Percentiles rank a stretch among this genome's conserved stretches.
Conservation (phyloP, 805 yeast genomes). For the Lachancea lanzarotensis region DNA sequence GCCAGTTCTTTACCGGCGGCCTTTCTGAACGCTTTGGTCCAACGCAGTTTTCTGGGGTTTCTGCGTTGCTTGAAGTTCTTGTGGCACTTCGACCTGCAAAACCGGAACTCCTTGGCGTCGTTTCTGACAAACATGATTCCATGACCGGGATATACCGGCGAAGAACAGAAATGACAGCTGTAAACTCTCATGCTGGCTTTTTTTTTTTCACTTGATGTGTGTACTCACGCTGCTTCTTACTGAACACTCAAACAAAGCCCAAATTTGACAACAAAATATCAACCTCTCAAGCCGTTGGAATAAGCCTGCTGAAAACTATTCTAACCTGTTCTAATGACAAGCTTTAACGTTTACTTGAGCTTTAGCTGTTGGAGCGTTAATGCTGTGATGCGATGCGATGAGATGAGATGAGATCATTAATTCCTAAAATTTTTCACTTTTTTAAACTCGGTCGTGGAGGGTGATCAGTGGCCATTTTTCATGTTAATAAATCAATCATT, state of each 20-base stretch:
- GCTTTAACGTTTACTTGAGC: not conserved
- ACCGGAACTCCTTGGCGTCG: constrained; percentile 95
- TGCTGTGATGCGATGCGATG: constrained; percentile 3
- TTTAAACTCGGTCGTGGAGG: not conserved
- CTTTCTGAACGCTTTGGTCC: constrained; percentile 99
- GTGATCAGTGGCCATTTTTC: not conserved
- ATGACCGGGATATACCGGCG: constrained; percentile 91
- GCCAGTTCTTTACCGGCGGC: constrained; percentile 99
- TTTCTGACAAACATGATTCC: constrained; percentile 98
- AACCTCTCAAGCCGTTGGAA: too few relatives aligned
- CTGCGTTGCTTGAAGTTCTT: constrained; percentile 96
- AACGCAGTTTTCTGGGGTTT: constrained; percentile 93
- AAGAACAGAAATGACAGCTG: constrained; percentile 94
- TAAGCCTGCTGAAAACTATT: too few relatives aligned
- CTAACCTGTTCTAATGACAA: not conserved
- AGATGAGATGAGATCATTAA: constrained; percentile 20
- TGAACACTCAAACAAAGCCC: not conserved
- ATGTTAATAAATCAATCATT: constrained; percentile 1
- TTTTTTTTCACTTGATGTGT: too few relatives aligned
- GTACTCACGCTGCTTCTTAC: too few relatives aligned
- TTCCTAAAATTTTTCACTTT: constrained; percentile 7
- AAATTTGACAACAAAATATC: too few relatives aligned
- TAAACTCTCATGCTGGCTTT: constrained; percentile 57
- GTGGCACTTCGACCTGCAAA: constrained; percentile 97
- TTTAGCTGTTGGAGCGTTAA: not conserved